Evolutionary conservation across 345 rosid species (phyloP).

Genomic region (Salix caprea): DNA sequence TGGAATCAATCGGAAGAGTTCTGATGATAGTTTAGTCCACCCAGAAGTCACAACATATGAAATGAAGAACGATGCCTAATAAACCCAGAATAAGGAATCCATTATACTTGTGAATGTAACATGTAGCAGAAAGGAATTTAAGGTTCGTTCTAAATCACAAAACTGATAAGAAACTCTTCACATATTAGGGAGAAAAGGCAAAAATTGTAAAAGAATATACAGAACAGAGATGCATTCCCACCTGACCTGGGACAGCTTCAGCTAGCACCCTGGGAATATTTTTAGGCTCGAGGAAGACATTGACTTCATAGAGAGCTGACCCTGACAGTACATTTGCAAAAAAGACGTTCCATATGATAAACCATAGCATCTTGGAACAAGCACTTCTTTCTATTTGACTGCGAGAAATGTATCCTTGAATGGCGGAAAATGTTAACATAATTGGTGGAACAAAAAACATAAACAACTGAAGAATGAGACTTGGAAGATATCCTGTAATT

Average conservation of each 20-base stretch:
- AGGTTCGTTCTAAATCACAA: neutral
- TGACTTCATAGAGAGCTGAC: conserved; percentile 58
- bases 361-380: conserved; percentile 63
- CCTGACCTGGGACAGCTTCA: conserved; percentile 85
- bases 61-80: conserved; percentile 90
- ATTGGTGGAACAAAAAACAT: conserved; percentile 57
- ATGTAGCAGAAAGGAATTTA: neutral
- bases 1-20: conserved; percentile 61
- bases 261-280: conserved; percentile 68
- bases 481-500: conserved; percentile 91
- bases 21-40: conserved; percentile 84
- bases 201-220: neutral
- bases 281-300: conserved; percentile 73
- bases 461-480: conserved; percentile 67
- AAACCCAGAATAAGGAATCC: conserved; percentile 21
- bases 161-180: neutral
- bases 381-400: conserved; percentile 75
- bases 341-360: conserved; percentile 82
- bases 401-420: conserved; percentile 70
- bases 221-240: conserved; percentile 19
- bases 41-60: conserved; percentile 91
- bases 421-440: conserved; percentile 68
- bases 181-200: neutral
- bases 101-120: neutral
- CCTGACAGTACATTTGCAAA: conserved; percentile 82